Evolutionary conservation across 495 filamentous ascomycete species (phyloP).

Genomic region (Extremus antarcticus): DNA sequence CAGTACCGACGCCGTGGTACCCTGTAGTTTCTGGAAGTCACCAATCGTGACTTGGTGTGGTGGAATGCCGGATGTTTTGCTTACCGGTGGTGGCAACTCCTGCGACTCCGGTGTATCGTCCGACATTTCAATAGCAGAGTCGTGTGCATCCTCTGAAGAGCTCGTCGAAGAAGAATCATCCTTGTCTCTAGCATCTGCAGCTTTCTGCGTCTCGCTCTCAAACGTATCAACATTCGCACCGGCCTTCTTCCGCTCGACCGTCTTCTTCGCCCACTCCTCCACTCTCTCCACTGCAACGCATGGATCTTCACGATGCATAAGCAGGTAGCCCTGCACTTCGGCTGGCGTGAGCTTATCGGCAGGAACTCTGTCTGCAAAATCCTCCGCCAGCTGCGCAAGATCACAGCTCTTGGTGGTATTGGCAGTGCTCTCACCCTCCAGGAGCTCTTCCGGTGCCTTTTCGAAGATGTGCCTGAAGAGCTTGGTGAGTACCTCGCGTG

Average conservation of each 20-base stretch:
- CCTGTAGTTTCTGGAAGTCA: too few relatives aligned
- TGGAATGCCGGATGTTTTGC: too few relatives aligned
- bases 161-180: too few relatives aligned
- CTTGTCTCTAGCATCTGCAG: background rate
- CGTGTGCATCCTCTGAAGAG: background rate
- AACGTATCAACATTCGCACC: background rate
- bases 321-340: conserved; percentile 54
- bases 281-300: background rate
- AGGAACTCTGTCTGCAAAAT: conserved; percentile 43
- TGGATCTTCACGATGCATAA: background rate
- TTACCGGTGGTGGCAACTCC: too few relatives aligned
- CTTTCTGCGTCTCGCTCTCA: background rate
- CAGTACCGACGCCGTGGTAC: too few relatives aligned
- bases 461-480: conserved; percentile 44
- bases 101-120: too few relatives aligned
- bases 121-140: background rate
- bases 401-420: background rate
- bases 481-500: conserved; percentile 32
- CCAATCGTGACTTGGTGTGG: too few relatives aligned
- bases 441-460: conserved; percentile 36
- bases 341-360: conserved; percentile 50
- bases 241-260: background rate
- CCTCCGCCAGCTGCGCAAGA: conserved; percentile 34
- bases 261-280: background rate
- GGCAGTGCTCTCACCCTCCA: background rate